Evolutionary conservation across 257 asterid genomes (phyloP).

Genomic region (Solanum medicagineum): DNA sequence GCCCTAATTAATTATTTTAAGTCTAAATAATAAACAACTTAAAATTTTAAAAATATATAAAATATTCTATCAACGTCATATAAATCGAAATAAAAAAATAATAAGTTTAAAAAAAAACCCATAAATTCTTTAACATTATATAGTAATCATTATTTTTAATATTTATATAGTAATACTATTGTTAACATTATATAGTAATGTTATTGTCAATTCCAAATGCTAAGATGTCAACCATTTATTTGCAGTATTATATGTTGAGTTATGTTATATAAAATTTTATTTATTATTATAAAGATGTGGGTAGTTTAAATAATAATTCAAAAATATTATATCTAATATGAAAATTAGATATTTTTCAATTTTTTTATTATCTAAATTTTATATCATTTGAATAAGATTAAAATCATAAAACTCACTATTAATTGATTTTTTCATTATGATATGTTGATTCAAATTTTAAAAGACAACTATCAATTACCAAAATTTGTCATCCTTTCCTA

Average conservation of each 20-base stretch:
- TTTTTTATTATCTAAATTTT: neutral
- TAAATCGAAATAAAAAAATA: too few relatives aligned
- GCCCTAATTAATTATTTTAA: too few relatives aligned
- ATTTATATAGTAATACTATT: too few relatives aligned
- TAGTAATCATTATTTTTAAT: neutral
- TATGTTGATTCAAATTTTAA: too few relatives aligned
- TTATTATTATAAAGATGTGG: neutral
- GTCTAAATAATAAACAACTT: too few relatives aligned
- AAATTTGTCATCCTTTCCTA: neutral
- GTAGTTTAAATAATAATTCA: neutral
- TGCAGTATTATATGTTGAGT: too few relatives aligned
- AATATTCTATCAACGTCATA: too few relatives aligned
- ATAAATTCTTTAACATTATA: neutral
- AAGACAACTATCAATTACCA: too few relatives aligned
- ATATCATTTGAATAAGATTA: neutral
- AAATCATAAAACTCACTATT: neutral
- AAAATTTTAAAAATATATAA: too few relatives aligned
- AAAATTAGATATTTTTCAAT: neutral
- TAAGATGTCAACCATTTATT: neutral
- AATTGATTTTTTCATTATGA: too few relatives aligned
- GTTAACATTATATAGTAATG: neutral
- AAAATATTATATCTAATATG: neutral
- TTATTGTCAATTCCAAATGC: neutral
- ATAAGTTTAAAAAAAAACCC: too few relatives aligned
- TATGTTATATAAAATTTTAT: neutral